A percentile compares a stretch with the other conserved stretches of the same genome.
Evolutionary conservation across 345 rosid genomes (phyloP).

Genomic region (Syzygium aromaticum): DNA sequence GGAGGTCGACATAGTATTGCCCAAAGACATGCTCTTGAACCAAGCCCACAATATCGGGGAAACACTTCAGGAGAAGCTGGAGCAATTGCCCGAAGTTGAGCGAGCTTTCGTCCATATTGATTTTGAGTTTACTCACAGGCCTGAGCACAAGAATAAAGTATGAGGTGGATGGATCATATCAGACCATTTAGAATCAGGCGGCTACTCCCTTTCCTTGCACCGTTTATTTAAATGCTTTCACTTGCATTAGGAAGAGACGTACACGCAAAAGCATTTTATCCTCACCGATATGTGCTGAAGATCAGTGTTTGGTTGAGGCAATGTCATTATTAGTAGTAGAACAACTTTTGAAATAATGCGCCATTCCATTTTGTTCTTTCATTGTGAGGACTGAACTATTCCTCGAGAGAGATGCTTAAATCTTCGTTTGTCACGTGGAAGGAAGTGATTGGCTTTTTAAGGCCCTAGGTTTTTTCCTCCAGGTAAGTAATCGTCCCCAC

Average conservation of each 20-base stretch:
- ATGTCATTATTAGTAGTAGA: not conserved
- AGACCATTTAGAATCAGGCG: not conserved
- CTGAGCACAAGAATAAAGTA: constrained; percentile 55
- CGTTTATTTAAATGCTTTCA: not conserved
- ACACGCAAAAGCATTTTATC: not conserved
- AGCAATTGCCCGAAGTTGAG: constrained; percentile 70
- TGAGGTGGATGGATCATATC: not conserved
- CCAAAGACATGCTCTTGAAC: constrained; percentile 53
- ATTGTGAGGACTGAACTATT: not conserved
- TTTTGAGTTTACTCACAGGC: constrained; percentile 71
- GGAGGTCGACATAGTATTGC: constrained; percentile 75
- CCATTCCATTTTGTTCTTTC: not conserved
- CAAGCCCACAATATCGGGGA: constrained; percentile 82
- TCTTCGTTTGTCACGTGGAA: not conserved
- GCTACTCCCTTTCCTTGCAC: not conserved
- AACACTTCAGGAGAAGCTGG: constrained; percentile 79
- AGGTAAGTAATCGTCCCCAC: not conserved
- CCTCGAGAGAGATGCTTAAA: not conserved
- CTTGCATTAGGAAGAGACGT: not conserved
- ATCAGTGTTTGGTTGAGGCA: not conserved
- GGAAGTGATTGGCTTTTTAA: not conserved
- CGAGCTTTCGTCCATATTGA: constrained; percentile 84
- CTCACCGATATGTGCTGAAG: not conserved
- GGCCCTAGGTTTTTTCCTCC: not conserved
- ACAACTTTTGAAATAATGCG: not conserved